Evolutionary conservation across 495 filamentous ascomycete genomes (phyloP), one percentile per base, ranked within the genome.

Genomic region (Emericellopsis terricola): DNA sequence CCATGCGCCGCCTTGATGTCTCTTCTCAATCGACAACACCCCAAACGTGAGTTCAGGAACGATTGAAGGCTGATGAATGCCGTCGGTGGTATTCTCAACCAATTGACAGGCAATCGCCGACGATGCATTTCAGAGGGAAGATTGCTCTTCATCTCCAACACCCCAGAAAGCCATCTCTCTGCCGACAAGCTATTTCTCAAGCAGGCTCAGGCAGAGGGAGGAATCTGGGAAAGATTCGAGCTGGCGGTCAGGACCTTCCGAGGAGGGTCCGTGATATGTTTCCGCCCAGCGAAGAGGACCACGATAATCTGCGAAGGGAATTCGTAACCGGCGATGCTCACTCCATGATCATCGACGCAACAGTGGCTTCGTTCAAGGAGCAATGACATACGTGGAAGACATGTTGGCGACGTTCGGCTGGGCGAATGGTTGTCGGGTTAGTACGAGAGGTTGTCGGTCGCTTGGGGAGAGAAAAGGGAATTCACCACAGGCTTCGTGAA

Each of bases 71-170:
- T n/a, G n/a, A n/a, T n/a, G n/a, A n/a, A n/a, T n/a, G n/a, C n/a
- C n/a, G n/a, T n/a, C n/a, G n/a, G n/a, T n/a, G n/a, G n/a, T n/a
- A n/a, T n/a, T n/a, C n/a, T n/a, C n/a, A n/a, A n/a, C n/a, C n/a
- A n/a, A n/a, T n/a, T n/a, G n/a, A n/a, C n/a, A n/a, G n/a, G n/a
- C n/a, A n/a, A n/a, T n/a, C 20, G 18, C 59, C 63, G 75, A 78
- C 78, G 77, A 77, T 84, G 38, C 20, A 66, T 85, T 92, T 86
- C 48, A 75, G 78, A 68, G 76, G 76, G 78, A 82, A 84, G 33
- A 28, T 20, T 39, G 29, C 49, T 64, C 69, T 81, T 78, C 75
- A 76, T 56, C 71, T 70, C 69, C 78, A 83, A 85, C 55, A 81
- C 79, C 83, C 78, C 63, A 34, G 45, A 50, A 51, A 58, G 46